Conservation (phyloP, 495 filamentous ascomycete genomes). For the Sordaria brevicollis region DNA sequence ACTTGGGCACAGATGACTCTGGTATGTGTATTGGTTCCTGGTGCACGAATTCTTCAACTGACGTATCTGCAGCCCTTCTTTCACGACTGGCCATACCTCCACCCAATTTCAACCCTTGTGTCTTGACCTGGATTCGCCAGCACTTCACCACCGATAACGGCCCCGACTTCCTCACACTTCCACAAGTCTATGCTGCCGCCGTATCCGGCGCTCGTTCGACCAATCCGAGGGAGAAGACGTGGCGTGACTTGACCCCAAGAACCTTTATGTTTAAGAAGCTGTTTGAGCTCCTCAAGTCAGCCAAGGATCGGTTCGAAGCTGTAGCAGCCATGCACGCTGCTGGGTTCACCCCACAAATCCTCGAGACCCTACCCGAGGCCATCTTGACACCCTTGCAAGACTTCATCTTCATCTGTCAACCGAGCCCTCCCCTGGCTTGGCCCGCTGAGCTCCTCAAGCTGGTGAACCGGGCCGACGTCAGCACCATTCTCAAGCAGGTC, state of each 20-base stretch:
- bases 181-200: slow-evolving; percentile 33
- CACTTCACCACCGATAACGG: slow-evolving; percentile 42
- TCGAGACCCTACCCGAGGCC: slow-evolving; percentile 79
- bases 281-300: slow-evolving; percentile 27
- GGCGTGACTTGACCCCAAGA: slow-evolving; percentile 39
- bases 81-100: slow-evolving; percentile 46
- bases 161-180: slow-evolving; percentile 49
- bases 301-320: slow-evolving; percentile 33
- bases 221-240: slow-evolving; percentile 8
- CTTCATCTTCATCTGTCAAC: slow-evolving; percentile 72
- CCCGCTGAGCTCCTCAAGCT: slow-evolving; percentile 56
- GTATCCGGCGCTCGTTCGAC: background rate
- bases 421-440: slow-evolving; percentile 71
- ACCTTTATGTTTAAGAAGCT: slow-evolving; percentile 56
- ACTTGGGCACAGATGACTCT: slow-evolving; percentile 9
- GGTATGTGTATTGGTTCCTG: slow-evolving; percentile 11
- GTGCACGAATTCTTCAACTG: background rate
- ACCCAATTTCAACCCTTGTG: slow-evolving; percentile 42
- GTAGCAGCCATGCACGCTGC: slow-evolving; percentile 52
- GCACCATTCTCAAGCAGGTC: slow-evolving; percentile 49
- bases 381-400: slow-evolving; percentile 70
- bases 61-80: background rate
- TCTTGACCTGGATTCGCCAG: slow-evolving; percentile 53
- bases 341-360: slow-evolving; percentile 43
- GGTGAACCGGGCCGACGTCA: slow-evolving; percentile 73